These are phyloP conservation scores for Haplosporangium sp. DNA, from an alignment of 371 early-diverging fungal genomes.

Conservation along the genomic window DNA sequence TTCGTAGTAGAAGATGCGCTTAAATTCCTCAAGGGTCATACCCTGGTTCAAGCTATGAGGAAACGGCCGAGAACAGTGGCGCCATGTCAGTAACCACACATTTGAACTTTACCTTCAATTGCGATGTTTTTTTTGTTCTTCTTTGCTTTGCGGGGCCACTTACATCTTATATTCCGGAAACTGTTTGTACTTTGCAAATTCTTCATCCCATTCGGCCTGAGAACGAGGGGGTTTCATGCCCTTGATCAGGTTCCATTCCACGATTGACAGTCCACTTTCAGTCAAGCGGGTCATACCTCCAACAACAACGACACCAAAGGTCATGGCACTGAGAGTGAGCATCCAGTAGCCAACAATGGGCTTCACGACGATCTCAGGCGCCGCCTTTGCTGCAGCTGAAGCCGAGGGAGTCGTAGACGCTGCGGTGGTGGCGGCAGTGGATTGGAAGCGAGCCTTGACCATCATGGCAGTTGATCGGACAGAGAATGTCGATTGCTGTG, in stretches of 20 bases:
- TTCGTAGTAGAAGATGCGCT: conserved; percentile 96
- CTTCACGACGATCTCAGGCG: conserved; percentile 56
- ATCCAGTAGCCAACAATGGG: conserved; percentile 94
- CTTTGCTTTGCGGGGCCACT: conserved; percentile 20
- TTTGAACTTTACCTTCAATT: too few species aligned
- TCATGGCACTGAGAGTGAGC: conserved; percentile 85
- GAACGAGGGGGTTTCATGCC: conserved; percentile 94
- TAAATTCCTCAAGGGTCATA: conserved; percentile 93
- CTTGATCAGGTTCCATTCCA: conserved; percentile 95
- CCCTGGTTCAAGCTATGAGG: conserved; percentile 81
- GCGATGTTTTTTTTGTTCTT: too few species aligned
- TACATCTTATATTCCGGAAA: conserved; percentile 96
- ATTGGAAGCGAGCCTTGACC: conserved; percentile 49
- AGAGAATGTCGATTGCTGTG: conserved; percentile 4
- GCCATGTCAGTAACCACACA: too few species aligned
- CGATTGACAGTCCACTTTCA: conserved; percentile 95
- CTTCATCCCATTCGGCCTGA: conserved; percentile 88
- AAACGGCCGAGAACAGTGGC: too few species aligned
- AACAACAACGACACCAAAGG: conserved; percentile 94
- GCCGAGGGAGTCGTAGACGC: conserved; percentile 13
- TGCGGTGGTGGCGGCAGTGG: conserved; percentile 20
- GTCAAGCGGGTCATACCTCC: conserved; percentile 97
- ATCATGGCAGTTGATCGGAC: conserved; percentile 23
- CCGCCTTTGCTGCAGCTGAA: conserved; percentile 16
- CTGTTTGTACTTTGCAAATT: conserved; percentile 97